phyloP scores from a whole-genome alignment of 2,329 filamentous ascomycete genomes.

The Gliomastix tumulicola region DNA sequence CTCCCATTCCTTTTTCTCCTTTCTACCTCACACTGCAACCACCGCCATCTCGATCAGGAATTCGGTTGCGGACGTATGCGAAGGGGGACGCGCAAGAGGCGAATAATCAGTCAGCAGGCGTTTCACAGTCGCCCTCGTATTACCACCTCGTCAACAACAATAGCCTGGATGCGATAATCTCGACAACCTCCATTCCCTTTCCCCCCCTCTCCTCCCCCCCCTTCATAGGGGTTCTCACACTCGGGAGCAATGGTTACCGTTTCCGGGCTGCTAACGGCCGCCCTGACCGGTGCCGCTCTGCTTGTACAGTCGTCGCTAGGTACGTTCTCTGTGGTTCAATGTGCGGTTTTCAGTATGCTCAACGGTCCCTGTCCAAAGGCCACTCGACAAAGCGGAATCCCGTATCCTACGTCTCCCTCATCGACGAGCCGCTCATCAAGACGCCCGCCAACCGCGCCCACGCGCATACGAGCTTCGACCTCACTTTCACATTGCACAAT shows the following conservation, averaged over 20 bases:
- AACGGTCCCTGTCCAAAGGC: conserved; percentile 42
- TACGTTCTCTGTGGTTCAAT: conserved; percentile 9
- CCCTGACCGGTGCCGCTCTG: conserved; percentile 19
- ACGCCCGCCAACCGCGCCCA: conserved; percentile 74
- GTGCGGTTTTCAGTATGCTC: no score
- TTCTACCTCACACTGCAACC: no score
- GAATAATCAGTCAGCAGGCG: no score
- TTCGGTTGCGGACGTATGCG: no score
- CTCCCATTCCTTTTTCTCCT: no score
- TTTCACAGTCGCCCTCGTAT: no score
- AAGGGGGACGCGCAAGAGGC: no score
- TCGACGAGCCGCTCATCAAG: conserved; percentile 71
- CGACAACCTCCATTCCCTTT: no score
- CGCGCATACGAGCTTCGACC: conserved; percentile 74
- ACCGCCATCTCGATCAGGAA: no score
- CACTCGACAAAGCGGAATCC: conserved; percentile 72
- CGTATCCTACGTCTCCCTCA: conserved; percentile 62
- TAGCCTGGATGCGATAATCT: no score
- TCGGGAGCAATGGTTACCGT: conserved; percentile 21
- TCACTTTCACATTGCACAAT: conserved; percentile 70
- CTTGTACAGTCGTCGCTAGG: conserved; percentile 21
- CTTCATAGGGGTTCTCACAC: conserved; percentile 1
- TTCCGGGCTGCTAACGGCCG: conserved; percentile 19
- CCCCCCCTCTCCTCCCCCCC: conserved; percentile 2
- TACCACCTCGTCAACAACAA: not conserved